Percentiles rank a stretch among this genome's conserved stretches.
Evolutionary conservation across 2,329 filamentous ascomycete genomes (phyloP).

Genomic region (Metarhizium guizhouense): DNA sequence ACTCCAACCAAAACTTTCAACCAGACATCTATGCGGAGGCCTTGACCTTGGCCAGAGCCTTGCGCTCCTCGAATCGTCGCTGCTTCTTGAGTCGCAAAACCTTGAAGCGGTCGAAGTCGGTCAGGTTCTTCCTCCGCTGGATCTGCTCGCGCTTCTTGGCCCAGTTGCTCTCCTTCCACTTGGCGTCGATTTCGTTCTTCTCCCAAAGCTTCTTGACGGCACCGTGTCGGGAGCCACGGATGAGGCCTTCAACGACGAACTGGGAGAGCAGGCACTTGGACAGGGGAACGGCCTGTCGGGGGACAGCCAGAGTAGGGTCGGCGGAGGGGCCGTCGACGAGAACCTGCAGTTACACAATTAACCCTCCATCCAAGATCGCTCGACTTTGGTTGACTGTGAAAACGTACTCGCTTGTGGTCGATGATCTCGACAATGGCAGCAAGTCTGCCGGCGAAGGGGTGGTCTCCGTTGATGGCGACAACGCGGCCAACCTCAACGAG

Average conservation of each 20-base stretch:
- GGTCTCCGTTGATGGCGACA: slow-evolving; percentile 75
- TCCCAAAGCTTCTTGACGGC: slow-evolving; percentile 85
- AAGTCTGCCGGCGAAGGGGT: slow-evolving; percentile 75
- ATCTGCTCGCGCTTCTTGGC: slow-evolving; percentile 86
- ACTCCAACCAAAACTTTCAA: slow-evolving; percentile 23
- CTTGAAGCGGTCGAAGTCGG: slow-evolving; percentile 99
- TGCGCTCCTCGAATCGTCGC: slow-evolving; percentile 96
- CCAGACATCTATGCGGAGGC: slow-evolving; percentile 56
- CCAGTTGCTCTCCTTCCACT: slow-evolving; percentile 87
- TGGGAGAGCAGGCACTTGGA: slow-evolving; percentile 80
- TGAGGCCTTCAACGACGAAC: slow-evolving; percentile 77
- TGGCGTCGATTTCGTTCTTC: slow-evolving; percentile 81
- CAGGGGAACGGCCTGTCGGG: slow-evolving; percentile 80
- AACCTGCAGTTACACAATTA: slow-evolving; percentile 47
- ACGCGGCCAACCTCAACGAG: slow-evolving; percentile 98
- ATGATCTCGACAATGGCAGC: slow-evolving; percentile 98
- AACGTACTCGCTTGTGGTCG: slow-evolving; percentile 99
- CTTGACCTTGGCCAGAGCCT: slow-evolving; percentile 90
- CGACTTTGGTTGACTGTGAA: neutral
- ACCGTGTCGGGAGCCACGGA: slow-evolving; percentile 74
- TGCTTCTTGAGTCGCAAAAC: slow-evolving; percentile 99
- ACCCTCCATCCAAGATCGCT: neutral
- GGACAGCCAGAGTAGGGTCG: slow-evolving; percentile 68
- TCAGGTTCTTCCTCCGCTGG: slow-evolving; percentile 80
- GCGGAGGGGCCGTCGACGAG: slow-evolving; percentile 90